Base-by-base conservation (phyloP, 1,284 basidiomycete species). In the Heterobasidion annosum region DNA sequence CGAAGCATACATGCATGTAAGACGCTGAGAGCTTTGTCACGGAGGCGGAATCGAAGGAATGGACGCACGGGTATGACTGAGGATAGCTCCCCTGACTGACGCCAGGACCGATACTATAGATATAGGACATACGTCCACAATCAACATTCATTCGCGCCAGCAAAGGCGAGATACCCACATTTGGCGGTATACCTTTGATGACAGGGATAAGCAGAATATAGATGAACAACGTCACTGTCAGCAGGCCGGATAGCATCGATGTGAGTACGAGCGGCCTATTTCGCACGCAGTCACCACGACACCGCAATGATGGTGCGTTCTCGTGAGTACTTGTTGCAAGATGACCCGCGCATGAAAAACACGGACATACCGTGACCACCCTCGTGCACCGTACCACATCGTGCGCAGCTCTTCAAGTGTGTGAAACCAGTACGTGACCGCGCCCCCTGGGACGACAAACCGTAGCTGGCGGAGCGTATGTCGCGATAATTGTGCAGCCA, bases 401-500 rank as follows among this genome's bases (percentile, higher is more conserved):
- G 62, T 65, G 62, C 73, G 73, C 52, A 88, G 73, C 55, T 78
- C 69, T 37, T 72, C 67, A 34, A 77, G 66, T 10, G 81, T 83
- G 42, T 75, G 73, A 32, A 88, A 70, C 61, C 79, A 77, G 63
- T 80, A 83, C 2, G 84, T 86, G 61, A 82, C 61, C 46, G 70
- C 64, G 6, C 72, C 82, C 12, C 87, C 87, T 13, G 87, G 85
- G 15, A 88, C 63, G 46, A 88, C 80, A 54, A 88, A 81, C 64
- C 87, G 86, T 63, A 88, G 75, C 69, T 88, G 85, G 53, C 77
- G 75, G 54, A 79, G 65, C 1, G 80, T 78, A 63, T 88, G 82
- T 53, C 71, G 65, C 15, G 45, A 40, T 40, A 40, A 40, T 40
- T 40, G 37, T 10, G 37, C 10, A 12, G 37, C n/a, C 37, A 40